These are phyloP conservation scores for Epichloe typhina DNA, from an alignment of 2,329 filamentous ascomycete species.

Conservation along the genomic window DNA sequence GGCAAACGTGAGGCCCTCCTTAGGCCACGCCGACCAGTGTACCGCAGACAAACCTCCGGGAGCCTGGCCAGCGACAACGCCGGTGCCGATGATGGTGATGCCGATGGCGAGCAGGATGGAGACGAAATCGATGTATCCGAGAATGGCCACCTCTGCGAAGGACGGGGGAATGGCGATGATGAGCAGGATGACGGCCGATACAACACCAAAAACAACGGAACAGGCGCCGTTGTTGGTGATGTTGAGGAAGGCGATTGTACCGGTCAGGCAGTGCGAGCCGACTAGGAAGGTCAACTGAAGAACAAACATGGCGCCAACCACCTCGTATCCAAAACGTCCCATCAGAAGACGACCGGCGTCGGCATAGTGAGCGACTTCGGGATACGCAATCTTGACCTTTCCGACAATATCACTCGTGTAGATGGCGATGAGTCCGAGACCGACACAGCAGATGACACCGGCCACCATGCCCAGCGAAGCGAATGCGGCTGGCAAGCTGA, in stretches of 20 bases:
- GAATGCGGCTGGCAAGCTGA: slow-evolving; percentile 38
- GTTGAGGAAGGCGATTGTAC: slow-evolving; percentile 54
- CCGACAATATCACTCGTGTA: slow-evolving; percentile 35
- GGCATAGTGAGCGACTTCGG: slow-evolving; percentile 51
- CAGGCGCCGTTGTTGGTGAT: slow-evolving; percentile 42
- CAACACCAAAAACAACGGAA: slow-evolving; percentile 31
- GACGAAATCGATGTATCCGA: slow-evolving; percentile 42
- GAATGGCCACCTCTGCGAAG: slow-evolving; percentile 34
- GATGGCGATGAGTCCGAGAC: slow-evolving; percentile 32
- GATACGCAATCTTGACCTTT: slow-evolving; percentile 35
- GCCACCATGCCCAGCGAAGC: slow-evolving; percentile 41
- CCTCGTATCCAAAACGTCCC: slow-evolving; percentile 46
- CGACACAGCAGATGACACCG: slow-evolving; percentile 28
- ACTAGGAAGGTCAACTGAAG: slow-evolving; percentile 57
- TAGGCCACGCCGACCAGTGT: slow-evolving; percentile 33
- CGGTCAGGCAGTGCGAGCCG: slow-evolving; percentile 58
- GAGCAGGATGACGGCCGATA: slow-evolving; percentile 33
- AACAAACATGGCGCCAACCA: slow-evolving; percentile 47
- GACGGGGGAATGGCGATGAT: slow-evolving; percentile 34
- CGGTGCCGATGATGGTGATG: slow-evolving; percentile 54
- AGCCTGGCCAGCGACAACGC: slow-evolving; percentile 25
- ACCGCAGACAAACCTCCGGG: slow-evolving; percentile 20
- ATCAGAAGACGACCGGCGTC: slow-evolving; percentile 52
- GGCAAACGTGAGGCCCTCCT: slow-evolving; percentile 31
- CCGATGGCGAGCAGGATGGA: slow-evolving; percentile 51